Evolutionary conservation across 352 stramenopile species (phyloP).

Genomic region (Pythium rhizo-oryzae): DNA sequence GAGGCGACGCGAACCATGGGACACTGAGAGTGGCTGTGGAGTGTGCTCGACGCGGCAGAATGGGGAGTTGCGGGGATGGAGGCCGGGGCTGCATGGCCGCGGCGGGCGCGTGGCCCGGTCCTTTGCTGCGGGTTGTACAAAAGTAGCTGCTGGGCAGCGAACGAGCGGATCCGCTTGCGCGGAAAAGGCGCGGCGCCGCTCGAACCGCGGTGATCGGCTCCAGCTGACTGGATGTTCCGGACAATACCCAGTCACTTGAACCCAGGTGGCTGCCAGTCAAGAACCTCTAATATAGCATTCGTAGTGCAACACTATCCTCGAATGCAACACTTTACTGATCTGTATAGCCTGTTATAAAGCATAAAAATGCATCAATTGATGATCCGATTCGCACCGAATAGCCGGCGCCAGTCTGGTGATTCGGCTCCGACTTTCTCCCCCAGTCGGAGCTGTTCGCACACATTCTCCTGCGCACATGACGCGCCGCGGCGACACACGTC

Average conservation of each 20-base stretch:
- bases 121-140: not conserved
- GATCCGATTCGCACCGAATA: not conserved
- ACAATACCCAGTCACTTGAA: conserved; percentile 13
- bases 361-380: not conserved
- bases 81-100: conserved; percentile 4
- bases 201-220: not conserved
- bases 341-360: not conserved
- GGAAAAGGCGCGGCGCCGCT: conserved; percentile 15
- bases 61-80: conserved; percentile 1
- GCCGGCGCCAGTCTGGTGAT: not conserved
- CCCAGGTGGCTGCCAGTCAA: not conserved
- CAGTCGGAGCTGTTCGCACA: too few relatives aligned
- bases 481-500: not conserved
- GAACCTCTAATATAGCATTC: not conserved
- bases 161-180: not conserved
- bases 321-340: not conserved
- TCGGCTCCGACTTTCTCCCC: conserved; percentile 5
- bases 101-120: not conserved
- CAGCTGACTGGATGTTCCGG: conserved; percentile 19
- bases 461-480: not conserved
- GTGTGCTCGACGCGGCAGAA: conserved; percentile 8
- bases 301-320: not conserved
- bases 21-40: not conserved
- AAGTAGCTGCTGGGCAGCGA: not conserved
- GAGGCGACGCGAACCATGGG: conserved; percentile 19